A percentile compares a stretch with the other conserved stretches of the same genome.
These are phyloP conservation scores for Urtica urens DNA, from an alignment of 306 rosid genomes.

Conservation along the genomic window DNA sequence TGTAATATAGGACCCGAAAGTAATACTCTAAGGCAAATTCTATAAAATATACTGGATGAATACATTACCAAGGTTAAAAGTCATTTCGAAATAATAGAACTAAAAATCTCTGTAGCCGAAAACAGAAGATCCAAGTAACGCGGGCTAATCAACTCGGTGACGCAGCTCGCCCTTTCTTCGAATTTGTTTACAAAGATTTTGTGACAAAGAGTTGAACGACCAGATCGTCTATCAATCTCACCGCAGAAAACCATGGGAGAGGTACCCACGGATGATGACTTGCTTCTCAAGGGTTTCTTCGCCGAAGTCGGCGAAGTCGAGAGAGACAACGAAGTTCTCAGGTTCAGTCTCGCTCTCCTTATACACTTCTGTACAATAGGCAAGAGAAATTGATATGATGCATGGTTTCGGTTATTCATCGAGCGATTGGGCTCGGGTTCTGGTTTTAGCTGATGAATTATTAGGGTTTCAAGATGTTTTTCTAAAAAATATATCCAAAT, in stretches of 20 bases:
- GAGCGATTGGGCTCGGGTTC: background rate
- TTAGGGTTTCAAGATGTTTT: slow-evolving; percentile 8
- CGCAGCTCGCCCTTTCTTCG: too few relatives aligned
- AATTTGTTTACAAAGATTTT: too few relatives aligned
- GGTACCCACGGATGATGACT: slow-evolving; percentile 43
- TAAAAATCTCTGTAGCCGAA: too few relatives aligned
- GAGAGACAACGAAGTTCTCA: slow-evolving; percentile 85
- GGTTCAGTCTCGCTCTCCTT: slow-evolving; percentile 27
- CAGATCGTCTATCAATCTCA: background rate
- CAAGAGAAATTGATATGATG: background rate
- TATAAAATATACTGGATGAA: too few relatives aligned
- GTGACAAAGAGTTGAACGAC: background rate
- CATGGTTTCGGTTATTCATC: background rate
- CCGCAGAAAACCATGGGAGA: slow-evolving; percentile 7
- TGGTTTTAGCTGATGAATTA: background rate
- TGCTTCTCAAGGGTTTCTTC: slow-evolving; percentile 87
- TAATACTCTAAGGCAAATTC: too few relatives aligned
- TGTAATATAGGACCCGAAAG: too few relatives aligned
- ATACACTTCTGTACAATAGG: background rate
- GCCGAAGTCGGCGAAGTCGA: slow-evolving; percentile 98
- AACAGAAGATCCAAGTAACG: too few relatives aligned
- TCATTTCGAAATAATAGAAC: too few relatives aligned
- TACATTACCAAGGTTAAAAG: too few relatives aligned
- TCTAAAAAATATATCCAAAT: too few relatives aligned
- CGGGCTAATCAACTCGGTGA: too few relatives aligned